phyloP scores from a whole-genome alignment of 2,329 filamentous ascomycete genomes.

The Colletotrichum gloeosporioides region DNA sequence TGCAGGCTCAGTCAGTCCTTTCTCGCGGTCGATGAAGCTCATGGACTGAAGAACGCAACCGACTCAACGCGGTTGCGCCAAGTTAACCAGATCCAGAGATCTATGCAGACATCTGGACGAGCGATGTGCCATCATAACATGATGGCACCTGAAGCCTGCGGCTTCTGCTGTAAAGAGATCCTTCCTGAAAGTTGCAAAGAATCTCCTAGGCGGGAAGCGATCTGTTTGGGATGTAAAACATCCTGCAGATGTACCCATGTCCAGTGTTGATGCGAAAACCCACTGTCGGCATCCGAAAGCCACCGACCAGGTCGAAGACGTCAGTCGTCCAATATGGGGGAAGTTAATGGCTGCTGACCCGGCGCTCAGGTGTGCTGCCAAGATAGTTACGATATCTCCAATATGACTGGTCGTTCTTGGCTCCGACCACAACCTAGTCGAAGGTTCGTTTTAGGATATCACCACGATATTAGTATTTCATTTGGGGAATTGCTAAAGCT shows the following conservation, averaged over 20 bases:
- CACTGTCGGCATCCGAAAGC: neutral
- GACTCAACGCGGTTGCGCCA: neutral
- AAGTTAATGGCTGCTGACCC: neutral
- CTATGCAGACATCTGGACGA: neutral
- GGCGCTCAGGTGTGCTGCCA: too few species aligned
- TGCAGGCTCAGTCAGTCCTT: neutral
- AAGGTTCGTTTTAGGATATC: too few species aligned
- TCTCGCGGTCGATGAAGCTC: neutral
- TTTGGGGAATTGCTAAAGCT: too few species aligned
- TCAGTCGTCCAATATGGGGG: neutral
- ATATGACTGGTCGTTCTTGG: too few species aligned
- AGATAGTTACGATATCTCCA: too few species aligned
- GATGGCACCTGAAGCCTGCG: neutral
- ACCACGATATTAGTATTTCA: too few species aligned
- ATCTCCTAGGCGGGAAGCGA: neutral
- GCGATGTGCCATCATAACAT: neutral
- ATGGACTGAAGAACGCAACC: neutral
- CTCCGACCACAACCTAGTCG: too few species aligned
- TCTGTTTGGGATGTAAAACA: neutral
- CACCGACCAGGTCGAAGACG: neutral
- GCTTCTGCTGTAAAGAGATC: neutral
- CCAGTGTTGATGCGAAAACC: neutral
- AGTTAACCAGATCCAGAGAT: neutral
- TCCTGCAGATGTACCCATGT: neutral
- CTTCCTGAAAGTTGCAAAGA: neutral